Evolutionary conservation across 2,329 filamentous ascomycete species (phyloP), one percentile per base, ranked within the genome.

Genomic region (Coleophoma crateriformis): DNA sequence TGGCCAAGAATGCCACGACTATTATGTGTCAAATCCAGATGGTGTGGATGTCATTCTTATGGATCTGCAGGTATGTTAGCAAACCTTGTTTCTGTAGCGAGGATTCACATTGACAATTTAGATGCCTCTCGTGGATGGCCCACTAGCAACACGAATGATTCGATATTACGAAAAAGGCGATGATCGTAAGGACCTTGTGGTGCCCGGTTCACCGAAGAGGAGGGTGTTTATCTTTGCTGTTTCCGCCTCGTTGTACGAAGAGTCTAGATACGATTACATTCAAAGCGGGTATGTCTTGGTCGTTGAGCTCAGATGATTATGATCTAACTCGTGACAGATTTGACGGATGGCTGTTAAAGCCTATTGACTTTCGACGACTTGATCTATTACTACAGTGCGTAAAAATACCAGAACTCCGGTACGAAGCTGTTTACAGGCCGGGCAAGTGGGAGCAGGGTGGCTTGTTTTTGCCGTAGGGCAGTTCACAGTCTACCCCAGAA

Each of bases 1-100:
- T 58, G 88, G 88, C 4, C 81, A 84, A 7, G 86, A 90, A 68
- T 90, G 87, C 61, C 88, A 83, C 3, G 83, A 88, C 38, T 82
- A 77, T 58, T 82, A 91, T 15, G 81, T 88, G 58, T 70, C 76
- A 48, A 79, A 81, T 32, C 53, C 51, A 33, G 43, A 39, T 7
- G 50, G 51, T 8, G 33, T 60, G 8, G 57, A 61, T 52, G 53
- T 58, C 17, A 55, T 61, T 39, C 48, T 61, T 12, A 60, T 61
- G 56, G 58, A 61, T 52, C n/a, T 61, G 44, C 55, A 61, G 52
- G 58, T 59, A 47, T 14, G 38, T 2, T 17, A 5, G 2, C 33
- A 12, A 44, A 11, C 33, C 19, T 11, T 4, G n/a, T 27, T 8
- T 7, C 32, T 27, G 10, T 7, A 20, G 13, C n/a, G 4, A 14